Evolutionary conservation across 1,284 basidiomycete genomes (phyloP).

Genomic region (Papiliotrema nemorosa): DNA sequence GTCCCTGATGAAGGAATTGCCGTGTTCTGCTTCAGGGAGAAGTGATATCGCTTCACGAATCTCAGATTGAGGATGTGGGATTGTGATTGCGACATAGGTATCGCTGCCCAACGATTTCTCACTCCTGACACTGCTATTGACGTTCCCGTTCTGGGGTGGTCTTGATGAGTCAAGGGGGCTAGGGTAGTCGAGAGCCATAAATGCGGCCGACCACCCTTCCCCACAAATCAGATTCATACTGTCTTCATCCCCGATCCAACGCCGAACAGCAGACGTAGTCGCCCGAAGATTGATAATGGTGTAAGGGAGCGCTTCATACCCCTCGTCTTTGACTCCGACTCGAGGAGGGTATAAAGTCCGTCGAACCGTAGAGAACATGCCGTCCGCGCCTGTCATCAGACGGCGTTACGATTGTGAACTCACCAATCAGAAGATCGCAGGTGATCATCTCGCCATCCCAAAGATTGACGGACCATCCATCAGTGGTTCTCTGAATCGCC

Average conservation of each 20-base stretch:
- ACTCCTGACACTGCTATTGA: too few relatives aligned
- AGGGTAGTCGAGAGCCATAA: slow-evolving; percentile 1
- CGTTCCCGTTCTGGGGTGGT: too few relatives aligned
- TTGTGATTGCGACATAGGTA: slow-evolving; percentile 16
- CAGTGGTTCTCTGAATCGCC: not conserved
- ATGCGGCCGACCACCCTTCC: slow-evolving; percentile 14
- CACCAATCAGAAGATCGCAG: slow-evolving; percentile 17
- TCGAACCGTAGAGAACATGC: slow-evolving; percentile 22
- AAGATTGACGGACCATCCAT: slow-evolving; percentile 6
- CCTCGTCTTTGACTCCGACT: not conserved
- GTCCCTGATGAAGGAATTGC: slow-evolving; percentile 6
- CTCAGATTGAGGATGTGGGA: slow-evolving; percentile 9
- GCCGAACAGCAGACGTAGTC: not conserved
- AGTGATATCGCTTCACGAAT: not conserved
- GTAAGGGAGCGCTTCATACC: slow-evolving; percentile 6
- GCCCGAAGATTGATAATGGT: slow-evolving; percentile 16
- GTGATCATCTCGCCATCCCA: slow-evolving; percentile 4
- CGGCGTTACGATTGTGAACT: not conserved
- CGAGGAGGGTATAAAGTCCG: slow-evolving; percentile 6
- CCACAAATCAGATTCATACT: slow-evolving; percentile 18
- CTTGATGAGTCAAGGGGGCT: too few relatives aligned
- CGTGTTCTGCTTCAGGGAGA: not conserved
- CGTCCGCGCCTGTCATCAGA: slow-evolving; percentile 16
- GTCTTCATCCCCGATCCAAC: slow-evolving; percentile 11
- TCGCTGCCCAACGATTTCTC: too few relatives aligned